phyloP scores from a whole-genome alignment of 176 grass and related monocot species.

The Triticum dicoccoides region DNA sequence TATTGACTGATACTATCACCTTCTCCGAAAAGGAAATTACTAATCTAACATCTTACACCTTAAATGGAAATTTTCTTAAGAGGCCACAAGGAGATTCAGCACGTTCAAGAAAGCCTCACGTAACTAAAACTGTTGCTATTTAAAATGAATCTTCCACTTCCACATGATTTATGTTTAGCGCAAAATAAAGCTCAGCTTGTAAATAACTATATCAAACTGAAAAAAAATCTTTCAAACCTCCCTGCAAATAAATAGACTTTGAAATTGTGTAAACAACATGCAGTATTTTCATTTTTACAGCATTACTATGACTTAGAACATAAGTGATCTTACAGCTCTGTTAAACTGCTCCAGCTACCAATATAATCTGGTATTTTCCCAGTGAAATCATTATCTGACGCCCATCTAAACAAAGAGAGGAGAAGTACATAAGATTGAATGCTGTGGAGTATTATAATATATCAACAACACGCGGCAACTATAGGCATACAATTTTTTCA shows the following conservation, averaged over 20 bases:
- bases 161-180: neutral
- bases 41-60: neutral
- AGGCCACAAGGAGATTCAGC: neutral
- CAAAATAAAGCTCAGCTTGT: neutral
- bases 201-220: neutral
- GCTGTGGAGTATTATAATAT: neutral
- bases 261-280: neutral
- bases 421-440: slow-evolving; percentile 14
- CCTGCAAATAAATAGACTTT: neutral
- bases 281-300: neutral
- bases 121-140: neutral
- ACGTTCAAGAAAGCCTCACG: neutral
- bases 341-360: slow-evolving; percentile 44
- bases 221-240: neutral
- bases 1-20: slow-evolving; percentile 7
- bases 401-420: slow-evolving; percentile 40
- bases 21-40: neutral
- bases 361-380: slow-evolving; percentile 74
- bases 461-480: neutral
- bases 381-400: slow-evolving; percentile 69
- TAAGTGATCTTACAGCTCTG: slow-evolving; percentile 42
- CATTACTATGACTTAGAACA: neutral
- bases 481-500: slow-evolving; percentile 17
- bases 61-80: neutral
- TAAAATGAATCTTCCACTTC: neutral